Percentiles rank a stretch among this genome's conserved stretches.
phyloP scores from a whole-genome alignment of 495 filamentous ascomycete species.

The Articulospora tetracladia region DNA sequence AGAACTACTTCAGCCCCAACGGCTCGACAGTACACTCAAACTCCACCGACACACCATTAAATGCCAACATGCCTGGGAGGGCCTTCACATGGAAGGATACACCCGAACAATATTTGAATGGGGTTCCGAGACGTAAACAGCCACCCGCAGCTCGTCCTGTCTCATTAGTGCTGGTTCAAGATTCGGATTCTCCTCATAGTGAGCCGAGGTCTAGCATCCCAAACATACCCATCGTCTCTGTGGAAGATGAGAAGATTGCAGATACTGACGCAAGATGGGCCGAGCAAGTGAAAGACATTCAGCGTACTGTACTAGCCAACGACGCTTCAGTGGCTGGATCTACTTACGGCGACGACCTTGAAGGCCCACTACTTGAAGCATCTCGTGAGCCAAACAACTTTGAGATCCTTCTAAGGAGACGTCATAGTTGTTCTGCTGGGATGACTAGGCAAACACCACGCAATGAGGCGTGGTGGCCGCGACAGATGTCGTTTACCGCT shows the following conservation, averaged over 20 bases:
- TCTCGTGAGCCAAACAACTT: constrained; percentile 28
- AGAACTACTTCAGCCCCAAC: constrained; percentile 15
- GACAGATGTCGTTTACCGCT: constrained; percentile 81
- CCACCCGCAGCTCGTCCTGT: neutral
- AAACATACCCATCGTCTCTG: neutral
- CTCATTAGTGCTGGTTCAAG: constrained; percentile 20
- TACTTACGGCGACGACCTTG: constrained; percentile 40
- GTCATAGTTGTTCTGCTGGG: constrained; percentile 43
- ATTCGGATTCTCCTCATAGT: constrained; percentile 14
- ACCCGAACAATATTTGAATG: constrained; percentile 47
- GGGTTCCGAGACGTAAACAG: constrained; percentile 30
- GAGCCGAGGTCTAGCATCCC: constrained; percentile 16
- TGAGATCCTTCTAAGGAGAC: constrained; percentile 35
- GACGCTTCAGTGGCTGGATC: constrained; percentile 39
- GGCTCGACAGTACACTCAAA: constrained; percentile 8
- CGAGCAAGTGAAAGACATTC: constrained; percentile 19
- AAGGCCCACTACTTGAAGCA: constrained; percentile 34
- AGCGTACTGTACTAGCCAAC: constrained; percentile 14
- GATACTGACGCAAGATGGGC: constrained; percentile 20
- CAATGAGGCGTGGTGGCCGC: constrained; percentile 63
- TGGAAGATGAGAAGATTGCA: constrained; percentile 9
- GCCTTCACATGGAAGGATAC: constrained; percentile 55
- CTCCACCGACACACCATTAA: constrained; percentile 8
- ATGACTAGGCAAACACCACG: constrained; percentile 28
- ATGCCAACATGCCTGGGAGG: constrained; percentile 25